A percentile compares a stretch with the other conserved stretches of the same genome.
Evolutionary conservation across 2,329 filamentous ascomycete genomes (phyloP).

Genomic region (Xylaria sp.): DNA sequence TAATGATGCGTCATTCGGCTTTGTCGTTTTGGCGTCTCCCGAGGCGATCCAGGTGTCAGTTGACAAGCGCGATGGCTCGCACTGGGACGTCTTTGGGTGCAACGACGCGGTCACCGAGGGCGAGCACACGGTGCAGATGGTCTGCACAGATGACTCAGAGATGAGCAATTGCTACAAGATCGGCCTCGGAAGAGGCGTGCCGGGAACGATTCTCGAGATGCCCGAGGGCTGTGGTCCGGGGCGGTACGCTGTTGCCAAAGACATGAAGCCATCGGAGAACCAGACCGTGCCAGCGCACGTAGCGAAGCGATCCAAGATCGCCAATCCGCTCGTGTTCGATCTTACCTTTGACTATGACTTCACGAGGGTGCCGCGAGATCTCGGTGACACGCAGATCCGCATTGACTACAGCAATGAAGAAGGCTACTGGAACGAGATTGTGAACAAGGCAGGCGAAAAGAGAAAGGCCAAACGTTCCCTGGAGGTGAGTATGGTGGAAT

Average conservation of each 20-base stretch:
- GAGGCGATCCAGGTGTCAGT: conserved; percentile 50
- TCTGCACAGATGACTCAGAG: conserved; percentile 51
- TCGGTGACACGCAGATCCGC: conserved; percentile 49
- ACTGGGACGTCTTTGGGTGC: conserved; percentile 57
- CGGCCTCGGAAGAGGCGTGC: conserved; percentile 49
- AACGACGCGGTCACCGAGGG: conserved; percentile 43
- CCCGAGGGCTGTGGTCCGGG: conserved; percentile 53
- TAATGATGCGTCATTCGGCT: conserved; percentile 49
- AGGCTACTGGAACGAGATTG: conserved; percentile 52
- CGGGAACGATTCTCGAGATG: conserved; percentile 55
- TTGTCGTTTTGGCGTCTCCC: conserved; percentile 48
- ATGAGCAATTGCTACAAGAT: conserved; percentile 54
- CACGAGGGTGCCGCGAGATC: conserved; percentile 47
- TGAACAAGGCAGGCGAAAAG: conserved; percentile 44
- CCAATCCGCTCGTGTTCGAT: conserved; percentile 47
- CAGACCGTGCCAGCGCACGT: conserved; percentile 43
- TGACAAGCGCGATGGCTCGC: conserved; percentile 56
- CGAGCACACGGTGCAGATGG: conserved; percentile 51
- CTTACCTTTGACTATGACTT: conserved; percentile 56
- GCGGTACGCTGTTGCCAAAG: conserved; percentile 53
- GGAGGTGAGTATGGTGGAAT: too few species aligned
- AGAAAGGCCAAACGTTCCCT: conserved; percentile 45
- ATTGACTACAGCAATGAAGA: conserved; percentile 54
- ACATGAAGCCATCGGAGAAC: conserved; percentile 42
- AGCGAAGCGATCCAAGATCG: background rate